A percentile compares a stretch with the other conserved stretches of the same genome.
Evolutionary conservation across 257 asterid genomes (phyloP).

Genomic region (Nicotiana otophora): DNA sequence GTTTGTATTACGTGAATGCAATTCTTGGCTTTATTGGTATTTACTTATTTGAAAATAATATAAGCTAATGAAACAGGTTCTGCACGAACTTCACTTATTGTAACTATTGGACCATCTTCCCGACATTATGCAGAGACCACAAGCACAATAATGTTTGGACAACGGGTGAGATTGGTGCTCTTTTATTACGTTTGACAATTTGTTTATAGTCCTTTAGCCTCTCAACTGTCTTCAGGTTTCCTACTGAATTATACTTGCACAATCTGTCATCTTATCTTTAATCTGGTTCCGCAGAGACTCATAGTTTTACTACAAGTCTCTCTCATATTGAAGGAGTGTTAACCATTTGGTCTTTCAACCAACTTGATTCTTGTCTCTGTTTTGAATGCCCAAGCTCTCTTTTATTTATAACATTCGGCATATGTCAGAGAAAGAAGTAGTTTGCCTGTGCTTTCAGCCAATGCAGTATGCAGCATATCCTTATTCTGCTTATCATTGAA

Average conservation of each 20-base stretch:
- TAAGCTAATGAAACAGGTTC: slow-evolving; percentile 55
- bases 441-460: neutral
- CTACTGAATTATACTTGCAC: neutral
- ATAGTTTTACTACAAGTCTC: neutral
- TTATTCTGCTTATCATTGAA: neutral
- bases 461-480: neutral
- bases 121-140: slow-evolving; percentile 84
- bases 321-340: neutral
- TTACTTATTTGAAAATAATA: slow-evolving; percentile 1
- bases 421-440: neutral
- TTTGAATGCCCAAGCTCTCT: neutral
- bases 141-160: slow-evolving; percentile 90
- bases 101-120: slow-evolving; percentile 79
- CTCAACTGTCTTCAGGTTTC: neutral
- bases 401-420: neutral
- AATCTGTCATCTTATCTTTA: neutral
- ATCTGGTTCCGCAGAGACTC: neutral
- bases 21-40: neutral
- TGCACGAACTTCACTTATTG: slow-evolving; percentile 85
- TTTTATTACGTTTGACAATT: neutral
- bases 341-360: neutral
- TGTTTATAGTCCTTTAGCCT: neutral
- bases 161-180: slow-evolving; percentile 52
- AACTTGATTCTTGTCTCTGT: neutral
- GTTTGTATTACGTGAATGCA: neutral